Base-by-base conservation (phyloP, 129 eudicot species). In the Gnaphalium uliginosum region DNA sequence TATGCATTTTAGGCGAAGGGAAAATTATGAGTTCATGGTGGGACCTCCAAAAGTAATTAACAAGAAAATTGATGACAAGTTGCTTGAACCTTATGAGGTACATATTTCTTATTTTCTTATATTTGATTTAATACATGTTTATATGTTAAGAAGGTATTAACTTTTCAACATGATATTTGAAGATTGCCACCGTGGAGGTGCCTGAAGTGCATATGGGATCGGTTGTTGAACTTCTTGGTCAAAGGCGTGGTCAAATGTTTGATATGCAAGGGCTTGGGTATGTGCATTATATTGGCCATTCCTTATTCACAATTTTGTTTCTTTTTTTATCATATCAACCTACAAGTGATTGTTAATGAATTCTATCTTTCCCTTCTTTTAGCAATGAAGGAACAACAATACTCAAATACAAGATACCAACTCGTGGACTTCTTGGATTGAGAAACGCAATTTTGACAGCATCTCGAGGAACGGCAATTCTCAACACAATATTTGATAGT, bases 21-120 rank as follows among this genome's bases (percentile, higher is more conserved):
- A 94, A 89, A 93, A 89, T 65, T 94, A 87, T 46, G 99, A 90
- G 85, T 94, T 94, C 91, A 90, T 94, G 98, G 98, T 94, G 80
- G 98, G 98, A 66, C 98, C 98, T 21, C 96, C 97, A 1, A 94
- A 94, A 82, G 98, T 94, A n/a, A 94, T 94, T 76, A 94, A 87
- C 83, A 94, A 90, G 78, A 89, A 14, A 71, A 83, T 88, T 71
- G 71, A 86, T 74, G 97, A 87, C 81, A 85, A 89, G 72, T 48
- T 89, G 84, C 87, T 85, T n/a, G 99, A 94, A 78, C 99, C 99
- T 68, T 94, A 72, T 74, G 99, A 94, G 99, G 99, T 94, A 77
- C 30, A 21, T 11, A 76, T 43, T 60, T 30, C 17, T 9, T 32
- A 48, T 58, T 59, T 69, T 41, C 72, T n/a, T 66, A n/a, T 78